A percentile compares a stretch with the other conserved stretches of the same genome.
Evolutionary conservation across 148 eudicot genomes (phyloP).

Genomic region (Hydrangea macrophylla): DNA sequence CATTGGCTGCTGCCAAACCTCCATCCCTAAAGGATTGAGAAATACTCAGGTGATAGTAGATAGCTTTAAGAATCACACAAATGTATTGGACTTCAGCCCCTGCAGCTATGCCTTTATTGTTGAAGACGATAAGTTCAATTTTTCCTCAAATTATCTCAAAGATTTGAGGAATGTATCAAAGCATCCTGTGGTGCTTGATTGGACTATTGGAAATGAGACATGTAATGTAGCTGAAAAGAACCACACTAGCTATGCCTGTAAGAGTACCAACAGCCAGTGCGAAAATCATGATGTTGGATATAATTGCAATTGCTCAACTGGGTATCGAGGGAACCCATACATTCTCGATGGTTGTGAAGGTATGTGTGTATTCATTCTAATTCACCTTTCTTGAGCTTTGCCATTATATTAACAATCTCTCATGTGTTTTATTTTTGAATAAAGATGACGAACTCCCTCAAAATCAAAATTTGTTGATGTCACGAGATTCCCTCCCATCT

Average conservation of each 20-base stretch:
- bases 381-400: too few species aligned
- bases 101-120: slow-evolving; percentile 34
- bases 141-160: slow-evolving; percentile 9
- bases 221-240: slow-evolving; percentile 15
- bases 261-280: slow-evolving; percentile 2
- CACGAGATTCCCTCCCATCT: too few species aligned
- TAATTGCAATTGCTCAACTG: slow-evolving; percentile 14
- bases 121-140: slow-evolving; percentile 13
- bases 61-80: not conserved
- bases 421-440: too few species aligned
- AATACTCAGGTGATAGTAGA: not conserved
- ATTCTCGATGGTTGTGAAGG: slow-evolving; percentile 18
- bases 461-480: too few species aligned
- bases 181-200: slow-evolving; percentile 31
- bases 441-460: too few species aligned
- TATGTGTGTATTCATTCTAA: too few species aligned
- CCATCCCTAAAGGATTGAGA: slow-evolving; percentile 3
- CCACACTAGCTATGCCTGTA: slow-evolving; percentile 12
- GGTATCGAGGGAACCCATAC: slow-evolving; percentile 24
- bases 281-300: slow-evolving; percentile 10
- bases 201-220: slow-evolving; percentile 22
- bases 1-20: slow-evolving; percentile 27
- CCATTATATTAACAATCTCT: too few species aligned
- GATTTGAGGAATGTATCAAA: not conserved
- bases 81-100: not conserved